Evolutionary conservation across 2,329 filamentous ascomycete genomes (phyloP), one percentile per base, ranked within the genome.

Genomic region (Colletotrichum phormii): DNA sequence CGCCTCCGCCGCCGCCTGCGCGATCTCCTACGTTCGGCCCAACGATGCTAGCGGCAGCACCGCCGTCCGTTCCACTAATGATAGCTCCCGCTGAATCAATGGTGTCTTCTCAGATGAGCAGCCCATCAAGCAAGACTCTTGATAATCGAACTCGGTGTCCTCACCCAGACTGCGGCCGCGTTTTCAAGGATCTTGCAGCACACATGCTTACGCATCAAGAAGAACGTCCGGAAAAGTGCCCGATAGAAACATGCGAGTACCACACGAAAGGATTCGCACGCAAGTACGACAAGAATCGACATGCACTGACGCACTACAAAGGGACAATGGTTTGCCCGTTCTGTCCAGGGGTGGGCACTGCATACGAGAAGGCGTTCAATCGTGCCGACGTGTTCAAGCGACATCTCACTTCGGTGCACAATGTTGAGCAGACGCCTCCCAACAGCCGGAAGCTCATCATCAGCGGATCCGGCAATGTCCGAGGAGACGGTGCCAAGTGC

Each of bases 281-380:
- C 74, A 98, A 98, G 82, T 99, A 98, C 81, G 97, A 98, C 85
- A 98, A 98, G 87, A 98, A 98, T 82, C 88, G 97, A 13, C 97
- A 99, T 81, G 97, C 96, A 1, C 84, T 98, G 75, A 98, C 96
- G 3, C 97, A 98, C 80, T 99, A 98, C 87, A 97, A 98, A 82
- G 96, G 96, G 9, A 98, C 95, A 15, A 98, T 98, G 95, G 93
- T 98, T 8, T 99, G 97, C 79, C 95, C 95, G 5, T 98, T 98
- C 83, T 98, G 97, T 77, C 95, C 95, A 0, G 95, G 95, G 4
- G 93, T 92, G 24, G 95, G 95, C 6, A 95, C 94, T 3, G 90
- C 94, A 1, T 94, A 93, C 6, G 96, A 98, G 82, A 98, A 98
- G 86, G 95, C 94, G 75, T 98, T 99, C 83, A 98, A 98, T 84